Evolutionary conservation across 2,329 filamentous ascomycete genomes (phyloP).

Genomic region (Trichophyton equinum): DNA sequence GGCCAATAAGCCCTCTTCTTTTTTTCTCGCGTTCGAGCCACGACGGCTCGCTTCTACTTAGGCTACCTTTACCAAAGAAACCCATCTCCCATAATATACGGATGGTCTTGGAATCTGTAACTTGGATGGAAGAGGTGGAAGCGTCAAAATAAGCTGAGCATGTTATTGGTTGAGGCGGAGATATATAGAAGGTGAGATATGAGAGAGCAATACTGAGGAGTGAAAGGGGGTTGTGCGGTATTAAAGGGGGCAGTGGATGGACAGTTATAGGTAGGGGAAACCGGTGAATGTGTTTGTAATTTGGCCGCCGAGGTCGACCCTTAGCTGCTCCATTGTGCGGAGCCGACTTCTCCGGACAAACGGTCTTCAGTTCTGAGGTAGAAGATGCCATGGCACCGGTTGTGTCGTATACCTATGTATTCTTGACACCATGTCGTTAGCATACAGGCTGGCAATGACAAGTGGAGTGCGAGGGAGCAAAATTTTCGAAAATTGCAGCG

Average conservation of each 20-base stretch:
- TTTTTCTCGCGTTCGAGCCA: constrained; percentile 79
- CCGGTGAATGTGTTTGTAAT: constrained; percentile 65
- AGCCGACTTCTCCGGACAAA: not conserved
- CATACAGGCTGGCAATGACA: not conserved
- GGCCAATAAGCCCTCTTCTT: constrained; percentile 50
- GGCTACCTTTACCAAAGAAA: constrained; percentile 87
- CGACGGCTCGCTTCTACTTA: constrained; percentile 88
- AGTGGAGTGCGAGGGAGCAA: not conserved
- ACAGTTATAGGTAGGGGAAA: constrained; percentile 68
- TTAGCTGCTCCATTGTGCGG: constrained; percentile 1
- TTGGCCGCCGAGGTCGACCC: constrained; percentile 29
- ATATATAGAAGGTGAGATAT: constrained; percentile 61
- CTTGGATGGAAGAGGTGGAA: constrained; percentile 68
- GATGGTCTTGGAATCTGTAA: constrained; percentile 64
- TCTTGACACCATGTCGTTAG: not conserved
- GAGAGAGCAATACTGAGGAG: constrained; percentile 66
- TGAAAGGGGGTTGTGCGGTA: constrained; percentile 85
- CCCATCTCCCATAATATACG: constrained; percentile 87
- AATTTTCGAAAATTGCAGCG: not conserved
- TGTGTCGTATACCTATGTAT: not conserved
- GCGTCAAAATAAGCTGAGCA: constrained; percentile 71
- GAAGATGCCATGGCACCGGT: not conserved
- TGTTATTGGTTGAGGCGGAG: constrained; percentile 47
- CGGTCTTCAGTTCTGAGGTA: not conserved
- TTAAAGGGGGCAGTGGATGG: constrained; percentile 74